These are phyloP conservation scores for Aspergillus felis DNA, from an alignment of 2,329 filamentous ascomycete species.

Conservation along the genomic window DNA sequence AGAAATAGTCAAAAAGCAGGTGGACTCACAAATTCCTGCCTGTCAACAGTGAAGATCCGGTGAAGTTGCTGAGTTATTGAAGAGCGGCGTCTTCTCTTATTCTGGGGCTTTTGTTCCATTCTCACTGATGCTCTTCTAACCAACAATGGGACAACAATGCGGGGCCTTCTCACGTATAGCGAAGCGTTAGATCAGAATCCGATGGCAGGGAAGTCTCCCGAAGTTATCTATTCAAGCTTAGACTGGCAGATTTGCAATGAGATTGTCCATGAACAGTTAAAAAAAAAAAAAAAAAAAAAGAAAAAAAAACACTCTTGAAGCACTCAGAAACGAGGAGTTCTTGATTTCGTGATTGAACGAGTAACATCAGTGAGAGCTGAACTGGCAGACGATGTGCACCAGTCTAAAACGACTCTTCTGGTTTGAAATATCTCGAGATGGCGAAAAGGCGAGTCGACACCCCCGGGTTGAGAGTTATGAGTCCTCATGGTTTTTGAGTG, in stretches of 20 bases:
- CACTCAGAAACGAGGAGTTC: too few relatives aligned
- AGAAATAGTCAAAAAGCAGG: not conserved
- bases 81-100: conserved; percentile 13
- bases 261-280: too few relatives aligned
- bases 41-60: conserved; percentile 18
- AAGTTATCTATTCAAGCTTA: too few relatives aligned
- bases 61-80: conserved; percentile 21
- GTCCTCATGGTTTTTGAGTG: not conserved
- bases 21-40: conserved; percentile 12
- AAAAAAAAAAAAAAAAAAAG: too few relatives aligned
- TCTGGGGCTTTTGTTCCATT: conserved; percentile 5
- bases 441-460: not conserved
- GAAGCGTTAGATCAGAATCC: not conserved
- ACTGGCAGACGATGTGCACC: not conserved
- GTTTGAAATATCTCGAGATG: not conserved
- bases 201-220: not conserved
- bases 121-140: conserved; percentile 4
- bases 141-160: not conserved
- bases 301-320: too few relatives aligned
- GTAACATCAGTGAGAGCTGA: not conserved
- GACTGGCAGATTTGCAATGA: too few relatives aligned
- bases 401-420: not conserved
- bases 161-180: not conserved
- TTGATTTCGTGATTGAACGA: not conserved
- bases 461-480: not conserved